Base-by-base conservation (phyloP, 2,329 filamentous ascomycete genomes). In the Sclerotinia spermophila region DNA sequence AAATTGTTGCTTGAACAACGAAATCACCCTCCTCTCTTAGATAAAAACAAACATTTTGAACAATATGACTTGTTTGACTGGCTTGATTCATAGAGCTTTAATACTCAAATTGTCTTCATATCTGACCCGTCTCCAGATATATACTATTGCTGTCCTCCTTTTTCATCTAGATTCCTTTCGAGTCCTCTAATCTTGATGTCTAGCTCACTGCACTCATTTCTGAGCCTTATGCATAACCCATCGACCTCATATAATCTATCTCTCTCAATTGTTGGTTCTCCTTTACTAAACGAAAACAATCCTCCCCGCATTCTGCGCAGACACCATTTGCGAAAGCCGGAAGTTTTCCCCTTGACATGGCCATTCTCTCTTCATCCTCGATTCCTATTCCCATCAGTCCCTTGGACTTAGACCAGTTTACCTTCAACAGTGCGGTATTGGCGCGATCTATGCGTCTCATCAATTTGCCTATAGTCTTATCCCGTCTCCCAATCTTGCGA, bases 161-260 rank as follows among this genome's bases (percentile, higher is more conserved):
- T 27, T 24, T 13, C 17, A 40, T 21, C 8, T n/a, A 10, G 11
- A 27, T 40, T 13, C 13, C 10, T 27, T 35, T 65, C 33, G 8
- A 65, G 44, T 33, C 33, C 33, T 8, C 15, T 38, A 5, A 40
- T 53, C 13, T 53, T 40, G 38, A 11, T 65, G 17, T 65, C 61
- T 30, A 65, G 4, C 30, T 65, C 51, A 30, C 44, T n/a, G 30
- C 61, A 65, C 45, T 51, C 33, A 15, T 35, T 65, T 24, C 45
- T 40, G 33, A 65, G 61, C 27, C 61, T 65, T 7, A 53, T 53
- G 33, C 61, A 65, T 30, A 65, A 53, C 15, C 61, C 61, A 40
- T 65, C 61, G 10, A 65, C 33, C 24, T 51, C 33, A 51, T 65
- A 19, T 40, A 65, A 40, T n/a, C 61, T 19, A 21, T 53, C 30